Conservation (phyloP, 306 rosid genomes). For the Calophaca sinica region DNA sequence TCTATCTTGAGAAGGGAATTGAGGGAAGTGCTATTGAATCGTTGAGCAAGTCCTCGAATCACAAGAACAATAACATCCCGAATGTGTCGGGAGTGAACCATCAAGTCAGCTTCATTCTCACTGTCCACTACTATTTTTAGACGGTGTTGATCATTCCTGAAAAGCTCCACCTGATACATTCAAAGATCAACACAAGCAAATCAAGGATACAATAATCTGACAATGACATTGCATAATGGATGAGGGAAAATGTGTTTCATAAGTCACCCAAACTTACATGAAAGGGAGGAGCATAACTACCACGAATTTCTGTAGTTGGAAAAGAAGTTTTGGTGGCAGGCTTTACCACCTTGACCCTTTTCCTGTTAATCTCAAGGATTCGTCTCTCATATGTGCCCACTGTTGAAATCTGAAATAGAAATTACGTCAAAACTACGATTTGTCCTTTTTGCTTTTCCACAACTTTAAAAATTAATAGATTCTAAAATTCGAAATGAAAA, state of each 20-base stretch:
- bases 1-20: slow-evolving; percentile 96
- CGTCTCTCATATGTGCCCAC: slow-evolving; percentile 83
- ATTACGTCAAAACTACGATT: slow-evolving; percentile 20
- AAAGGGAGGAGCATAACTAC: slow-evolving; percentile 93
- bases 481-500: slow-evolving; percentile 5
- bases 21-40: slow-evolving; percentile 96
- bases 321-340: slow-evolving; percentile 96
- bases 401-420: slow-evolving; percentile 65
- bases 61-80: slow-evolving; percentile 91
- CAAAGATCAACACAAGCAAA: slow-evolving; percentile 31
- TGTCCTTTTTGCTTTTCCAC: neutral
- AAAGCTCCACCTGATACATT: slow-evolving; percentile 85
- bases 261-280: slow-evolving; percentile 67
- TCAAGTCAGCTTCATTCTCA: slow-evolving; percentile 87
- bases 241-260: slow-evolving; percentile 2
- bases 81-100: slow-evolving; percentile 96
- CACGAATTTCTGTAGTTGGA: slow-evolving; percentile 93
- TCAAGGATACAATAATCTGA: slow-evolving; percentile 8
- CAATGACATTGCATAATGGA: neutral
- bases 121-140: slow-evolving; percentile 84
- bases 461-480: slow-evolving; percentile 18
- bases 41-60: slow-evolving; percentile 93
- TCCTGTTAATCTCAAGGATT: slow-evolving; percentile 81
- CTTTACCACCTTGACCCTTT: slow-evolving; percentile 90
- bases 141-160: slow-evolving; percentile 90